Conservation (phyloP, 2,329 filamentous ascomycete genomes). For the Alternaria sp. region DNA sequence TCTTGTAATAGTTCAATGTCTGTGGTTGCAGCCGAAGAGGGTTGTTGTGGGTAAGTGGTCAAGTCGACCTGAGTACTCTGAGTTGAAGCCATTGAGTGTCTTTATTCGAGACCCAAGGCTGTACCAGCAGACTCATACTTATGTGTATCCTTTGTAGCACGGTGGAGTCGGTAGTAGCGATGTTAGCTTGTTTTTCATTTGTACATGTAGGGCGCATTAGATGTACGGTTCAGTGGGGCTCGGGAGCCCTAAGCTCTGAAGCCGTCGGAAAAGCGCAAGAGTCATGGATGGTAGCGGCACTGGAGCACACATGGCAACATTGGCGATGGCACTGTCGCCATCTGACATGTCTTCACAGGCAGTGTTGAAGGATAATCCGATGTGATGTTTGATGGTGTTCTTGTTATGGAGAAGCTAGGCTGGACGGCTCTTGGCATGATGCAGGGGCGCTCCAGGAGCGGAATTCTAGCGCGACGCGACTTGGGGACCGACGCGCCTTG, state of each 20-base stretch:
- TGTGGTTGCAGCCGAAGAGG: constrained; percentile 13
- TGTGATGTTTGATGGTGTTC: not conserved
- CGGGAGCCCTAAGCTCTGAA: not conserved
- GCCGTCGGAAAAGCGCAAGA: not conserved
- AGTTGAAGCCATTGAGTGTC: constrained; percentile 27
- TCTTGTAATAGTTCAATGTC: constrained; percentile 29
- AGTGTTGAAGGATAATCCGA: not conserved
- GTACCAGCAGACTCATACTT: constrained; percentile 4
- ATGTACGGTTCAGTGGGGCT: constrained; percentile 12
- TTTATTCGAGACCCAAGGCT: not conserved
- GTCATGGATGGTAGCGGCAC: not conserved
- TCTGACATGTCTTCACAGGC: not conserved
- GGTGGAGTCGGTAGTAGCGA: not conserved
- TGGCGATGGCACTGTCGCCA: not conserved
- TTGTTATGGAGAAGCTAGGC: constrained; percentile 6
- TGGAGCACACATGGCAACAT: not conserved
- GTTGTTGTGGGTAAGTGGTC: constrained; percentile 20
- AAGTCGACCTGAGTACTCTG: constrained; percentile 25
- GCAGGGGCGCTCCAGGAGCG: constrained; percentile 18
- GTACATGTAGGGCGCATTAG: constrained; percentile 29
- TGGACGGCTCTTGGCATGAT: constrained; percentile 18
- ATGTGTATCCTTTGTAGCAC: not conserved
- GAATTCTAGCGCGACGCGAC: constrained; percentile 32
- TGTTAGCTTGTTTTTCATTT: constrained; percentile 15
- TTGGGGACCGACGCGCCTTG: constrained; percentile 22